Evolutionary conservation across 768 basidiomycete genomes (phyloP).

Genomic region (Russula lepida): DNA sequence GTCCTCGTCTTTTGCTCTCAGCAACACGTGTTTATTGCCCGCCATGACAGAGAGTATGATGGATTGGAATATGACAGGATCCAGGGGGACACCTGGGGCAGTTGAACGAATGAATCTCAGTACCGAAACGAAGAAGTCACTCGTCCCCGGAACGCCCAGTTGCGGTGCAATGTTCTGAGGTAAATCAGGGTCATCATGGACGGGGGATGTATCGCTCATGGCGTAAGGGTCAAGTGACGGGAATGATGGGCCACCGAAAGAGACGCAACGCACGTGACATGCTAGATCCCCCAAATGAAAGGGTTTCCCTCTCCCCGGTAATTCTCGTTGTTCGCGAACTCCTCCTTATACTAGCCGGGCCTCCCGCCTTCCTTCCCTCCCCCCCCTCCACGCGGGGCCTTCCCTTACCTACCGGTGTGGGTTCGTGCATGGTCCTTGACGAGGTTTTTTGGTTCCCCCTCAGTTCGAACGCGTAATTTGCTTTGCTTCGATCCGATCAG

Average conservation of each 20-base stretch:
- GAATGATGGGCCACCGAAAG: neutral
- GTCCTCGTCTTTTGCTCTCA: constrained; percentile 61
- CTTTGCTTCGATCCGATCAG: neutral
- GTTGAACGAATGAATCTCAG: constrained; percentile 39
- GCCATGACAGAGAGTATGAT: constrained; percentile 58
- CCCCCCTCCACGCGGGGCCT: neutral
- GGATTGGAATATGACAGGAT: constrained; percentile 56
- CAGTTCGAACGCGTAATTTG: neutral
- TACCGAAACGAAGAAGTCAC: constrained; percentile 28
- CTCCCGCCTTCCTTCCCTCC: neutral
- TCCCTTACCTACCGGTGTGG: neutral
- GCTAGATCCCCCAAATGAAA: constrained; percentile 1
- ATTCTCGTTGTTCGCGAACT: neutral
- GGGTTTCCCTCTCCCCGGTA: neutral
- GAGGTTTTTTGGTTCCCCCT: neutral
- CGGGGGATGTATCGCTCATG: constrained; percentile 4
- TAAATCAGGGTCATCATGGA: constrained; percentile 1
- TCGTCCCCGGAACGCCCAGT: constrained; percentile 16
- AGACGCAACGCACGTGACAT: constrained; percentile 8
- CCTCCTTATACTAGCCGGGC: neutral
- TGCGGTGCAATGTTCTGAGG: neutral
- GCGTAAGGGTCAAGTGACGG: neutral
- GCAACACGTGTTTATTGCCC: constrained; percentile 52
- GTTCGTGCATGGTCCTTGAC: neutral
- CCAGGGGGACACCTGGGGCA: constrained; percentile 45